phyloP scores from a whole-genome alignment of 1,139 yeast genomes.

The Diutina rugosa region DNA sequence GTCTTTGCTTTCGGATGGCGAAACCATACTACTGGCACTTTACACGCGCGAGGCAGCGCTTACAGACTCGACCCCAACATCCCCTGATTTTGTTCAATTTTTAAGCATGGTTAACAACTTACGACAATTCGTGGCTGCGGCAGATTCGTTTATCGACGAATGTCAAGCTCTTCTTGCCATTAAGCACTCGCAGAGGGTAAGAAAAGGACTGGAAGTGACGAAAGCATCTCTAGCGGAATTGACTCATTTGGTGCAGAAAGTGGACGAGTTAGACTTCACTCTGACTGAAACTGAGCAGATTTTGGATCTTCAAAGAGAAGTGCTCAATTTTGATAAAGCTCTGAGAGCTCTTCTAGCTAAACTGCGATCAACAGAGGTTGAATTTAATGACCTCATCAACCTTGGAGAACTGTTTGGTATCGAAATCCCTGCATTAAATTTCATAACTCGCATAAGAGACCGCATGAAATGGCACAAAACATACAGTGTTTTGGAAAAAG shows the following conservation, averaged over 20 bases:
- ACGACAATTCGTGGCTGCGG: slow-evolving; percentile 27
- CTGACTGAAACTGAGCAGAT: slow-evolving; percentile 52
- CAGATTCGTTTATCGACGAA: slow-evolving; percentile 40
- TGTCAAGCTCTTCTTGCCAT: slow-evolving; percentile 40
- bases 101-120: slow-evolving; percentile 17
- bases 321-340: slow-evolving; percentile 39
- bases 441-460: slow-evolving; percentile 35
- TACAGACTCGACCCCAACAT: not conserved
- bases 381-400: slow-evolving; percentile 32
- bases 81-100: not conserved
- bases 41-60: not conserved
- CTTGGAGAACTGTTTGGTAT: slow-evolving; percentile 52
- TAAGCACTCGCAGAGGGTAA: slow-evolving; percentile 39
- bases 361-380: slow-evolving; percentile 15
- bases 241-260: slow-evolving; percentile 13
- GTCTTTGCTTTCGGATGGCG: slow-evolving; percentile 40
- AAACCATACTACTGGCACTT: slow-evolving; percentile 17
- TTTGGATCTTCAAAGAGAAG: slow-evolving; percentile 38
- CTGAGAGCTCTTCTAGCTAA: slow-evolving; percentile 25
- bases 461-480: slow-evolving; percentile 36
- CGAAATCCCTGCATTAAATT: slow-evolving; percentile 35
- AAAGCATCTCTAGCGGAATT: slow-evolving; percentile 10
- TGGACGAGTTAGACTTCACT: slow-evolving; percentile 37
- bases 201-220: slow-evolving; percentile 11
- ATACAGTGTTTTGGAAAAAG: slow-evolving; percentile 20